These are phyloP conservation scores for Corymbia maculata DNA, from an alignment of 345 rosid genomes.

Conservation along the genomic window DNA sequence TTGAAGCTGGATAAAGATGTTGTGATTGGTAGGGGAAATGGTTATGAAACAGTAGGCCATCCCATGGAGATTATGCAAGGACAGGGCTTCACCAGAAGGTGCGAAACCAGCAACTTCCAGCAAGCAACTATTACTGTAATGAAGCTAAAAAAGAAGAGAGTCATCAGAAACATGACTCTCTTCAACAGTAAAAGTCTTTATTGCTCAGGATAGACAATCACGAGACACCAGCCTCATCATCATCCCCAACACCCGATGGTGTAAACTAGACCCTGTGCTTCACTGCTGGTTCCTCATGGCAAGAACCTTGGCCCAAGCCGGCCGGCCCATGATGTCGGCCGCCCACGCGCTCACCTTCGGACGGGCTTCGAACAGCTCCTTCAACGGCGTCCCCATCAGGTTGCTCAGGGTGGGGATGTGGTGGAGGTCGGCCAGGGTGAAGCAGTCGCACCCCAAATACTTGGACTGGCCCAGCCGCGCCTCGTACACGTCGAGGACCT, in stretches of 20 bases:
- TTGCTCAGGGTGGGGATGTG: conserved; percentile 3
- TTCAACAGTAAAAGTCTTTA: neutral
- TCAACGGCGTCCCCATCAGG: conserved; percentile 23
- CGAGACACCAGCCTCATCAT: neutral
- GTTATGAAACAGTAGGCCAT: neutral
- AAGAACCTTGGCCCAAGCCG: conserved; percentile 41
- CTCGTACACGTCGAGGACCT: conserved; percentile 18
- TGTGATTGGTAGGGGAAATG: neutral
- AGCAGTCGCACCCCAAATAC: conserved; percentile 9
- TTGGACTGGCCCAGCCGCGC: conserved; percentile 4
- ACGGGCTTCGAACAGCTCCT: conserved; percentile 5
- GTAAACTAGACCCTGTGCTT: neutral
- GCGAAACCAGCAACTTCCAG: neutral
- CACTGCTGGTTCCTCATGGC: conserved; percentile 12
- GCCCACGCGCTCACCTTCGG: conserved; percentile 9
- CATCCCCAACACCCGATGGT: conserved; percentile 1
- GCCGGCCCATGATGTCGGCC: conserved; percentile 20
- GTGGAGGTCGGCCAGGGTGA: conserved; percentile 15
- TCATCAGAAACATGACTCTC: neutral
- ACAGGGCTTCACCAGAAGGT: neutral
- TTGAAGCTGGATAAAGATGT: neutral
- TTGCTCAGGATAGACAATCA: neutral
- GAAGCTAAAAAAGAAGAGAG: neutral
- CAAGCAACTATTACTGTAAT: neutral
- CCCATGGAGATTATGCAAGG: neutral